phyloP scores from a whole-genome alignment of 768 basidiomycete genomes.

The Cystobasidium tubakii region DNA sequence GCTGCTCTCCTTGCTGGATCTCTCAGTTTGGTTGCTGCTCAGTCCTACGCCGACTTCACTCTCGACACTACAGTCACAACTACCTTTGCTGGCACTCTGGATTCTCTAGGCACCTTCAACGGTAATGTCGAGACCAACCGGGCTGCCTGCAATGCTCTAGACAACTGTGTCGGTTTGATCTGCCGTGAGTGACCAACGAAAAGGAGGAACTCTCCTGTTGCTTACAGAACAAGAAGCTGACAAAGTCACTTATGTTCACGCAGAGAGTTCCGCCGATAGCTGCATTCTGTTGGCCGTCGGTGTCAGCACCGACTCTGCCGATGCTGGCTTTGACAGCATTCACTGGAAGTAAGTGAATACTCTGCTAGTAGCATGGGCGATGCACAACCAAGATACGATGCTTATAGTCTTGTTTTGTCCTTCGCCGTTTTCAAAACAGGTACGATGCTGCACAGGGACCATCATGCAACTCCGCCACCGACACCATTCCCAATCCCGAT shows the following conservation, averaged over 20 bases:
- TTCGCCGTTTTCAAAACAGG: background rate
- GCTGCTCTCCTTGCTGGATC: background rate
- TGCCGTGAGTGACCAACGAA: conserved; percentile 1
- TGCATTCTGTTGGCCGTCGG: background rate
- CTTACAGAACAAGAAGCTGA: no score
- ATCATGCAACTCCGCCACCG: background rate
- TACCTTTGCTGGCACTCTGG: background rate
- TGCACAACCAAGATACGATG: background rate
- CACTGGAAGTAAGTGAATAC: conserved; percentile 2
- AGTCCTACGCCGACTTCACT: background rate
- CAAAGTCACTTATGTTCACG: no score
- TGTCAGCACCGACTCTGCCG: background rate
- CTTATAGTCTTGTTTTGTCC: background rate
- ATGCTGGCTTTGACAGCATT: background rate
- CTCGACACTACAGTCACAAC: background rate
- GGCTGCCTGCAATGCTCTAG: background rate
- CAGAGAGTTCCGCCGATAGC: background rate
- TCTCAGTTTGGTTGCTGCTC: background rate
- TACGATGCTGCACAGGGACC: background rate
- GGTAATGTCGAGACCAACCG: background rate
- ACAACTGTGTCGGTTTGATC: background rate
- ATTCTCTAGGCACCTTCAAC: background rate
- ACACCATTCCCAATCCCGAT: background rate
- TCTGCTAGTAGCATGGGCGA: no score
- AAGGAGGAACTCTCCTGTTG: no score